phyloP scores from a whole-genome alignment of 768 basidiomycete species.

The Hericium alpestre region DNA sequence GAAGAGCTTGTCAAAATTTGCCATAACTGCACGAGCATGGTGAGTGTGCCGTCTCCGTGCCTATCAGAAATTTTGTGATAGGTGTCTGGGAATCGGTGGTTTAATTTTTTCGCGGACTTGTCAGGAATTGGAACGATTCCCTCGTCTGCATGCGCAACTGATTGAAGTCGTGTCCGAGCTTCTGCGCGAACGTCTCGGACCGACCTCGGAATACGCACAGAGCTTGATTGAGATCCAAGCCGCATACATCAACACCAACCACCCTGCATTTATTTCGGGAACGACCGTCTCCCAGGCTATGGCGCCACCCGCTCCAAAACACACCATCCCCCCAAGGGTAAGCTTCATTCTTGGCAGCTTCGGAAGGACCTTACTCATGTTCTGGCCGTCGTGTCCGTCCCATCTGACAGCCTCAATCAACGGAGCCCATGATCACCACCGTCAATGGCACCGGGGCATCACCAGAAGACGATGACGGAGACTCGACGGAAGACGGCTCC shows the following conservation, averaged over 20 bases:
- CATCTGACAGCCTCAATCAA: conserved; percentile 44
- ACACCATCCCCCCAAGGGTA: conserved; percentile 43
- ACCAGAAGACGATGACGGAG: conserved; percentile 62
- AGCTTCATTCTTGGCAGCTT: conserved; percentile 16
- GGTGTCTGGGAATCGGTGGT: background rate
- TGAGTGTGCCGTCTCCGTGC: conserved; percentile 25
- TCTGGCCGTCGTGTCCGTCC: background rate
- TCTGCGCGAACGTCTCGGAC: conserved; percentile 87
- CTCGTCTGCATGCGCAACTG: conserved; percentile 81
- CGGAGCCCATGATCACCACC: conserved; percentile 31
- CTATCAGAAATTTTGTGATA: background rate
- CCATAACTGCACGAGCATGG: conserved; percentile 90
- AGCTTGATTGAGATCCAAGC: conserved; percentile 95
- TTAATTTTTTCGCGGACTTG: background rate
- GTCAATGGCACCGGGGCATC: conserved; percentile 39
- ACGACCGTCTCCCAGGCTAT: conserved; percentile 55
- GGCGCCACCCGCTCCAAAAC: conserved; percentile 29
- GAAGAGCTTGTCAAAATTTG: conserved; percentile 99
- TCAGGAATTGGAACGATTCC: conserved; percentile 94
- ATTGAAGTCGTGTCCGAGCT: conserved; percentile 97
- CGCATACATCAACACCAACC: conserved; percentile 99
- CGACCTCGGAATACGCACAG: conserved; percentile 93
- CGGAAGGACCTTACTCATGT: background rate
- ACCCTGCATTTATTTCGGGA: conserved; percentile 84
- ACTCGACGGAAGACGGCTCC: conserved; percentile 44